phyloP scores from a whole-genome alignment of 2,329 filamentous ascomycete species.

The Pseudocercospora musae region DNA sequence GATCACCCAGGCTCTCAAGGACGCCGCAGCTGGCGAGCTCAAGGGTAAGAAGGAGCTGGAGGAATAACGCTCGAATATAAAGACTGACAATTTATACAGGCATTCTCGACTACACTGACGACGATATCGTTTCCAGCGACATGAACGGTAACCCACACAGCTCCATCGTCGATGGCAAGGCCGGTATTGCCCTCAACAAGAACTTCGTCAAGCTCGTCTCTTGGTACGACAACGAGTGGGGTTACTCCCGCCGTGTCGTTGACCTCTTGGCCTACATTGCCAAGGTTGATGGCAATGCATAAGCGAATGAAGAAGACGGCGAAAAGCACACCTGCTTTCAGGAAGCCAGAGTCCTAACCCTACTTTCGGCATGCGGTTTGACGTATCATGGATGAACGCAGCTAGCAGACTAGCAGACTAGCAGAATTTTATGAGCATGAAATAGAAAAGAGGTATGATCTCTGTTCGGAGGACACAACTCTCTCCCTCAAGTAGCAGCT shows the following conservation, averaged over 20 bases:
- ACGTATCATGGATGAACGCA: constrained; percentile 10
- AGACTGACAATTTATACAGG: constrained; percentile 51
- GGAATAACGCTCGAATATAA: neutral
- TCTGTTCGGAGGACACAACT: neutral
- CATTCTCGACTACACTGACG: constrained; percentile 92
- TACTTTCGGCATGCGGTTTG: neutral
- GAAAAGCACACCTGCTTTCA: neutral
- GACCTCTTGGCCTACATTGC: constrained; percentile 47
- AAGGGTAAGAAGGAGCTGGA: constrained; percentile 62
- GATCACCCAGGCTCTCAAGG: constrained; percentile 89
- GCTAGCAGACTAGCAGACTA: constrained; percentile 10
- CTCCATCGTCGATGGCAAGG: constrained; percentile 99
- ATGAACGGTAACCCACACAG: constrained; percentile 89
- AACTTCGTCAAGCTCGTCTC: constrained; percentile 98
- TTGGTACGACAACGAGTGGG: constrained; percentile 93
- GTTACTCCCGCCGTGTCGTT: constrained; percentile 81
- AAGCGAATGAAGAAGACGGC: constrained; percentile 13
- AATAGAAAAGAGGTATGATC: constrained; percentile 9
- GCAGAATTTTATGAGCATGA: constrained; percentile 12
- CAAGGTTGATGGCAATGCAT: constrained; percentile 38
- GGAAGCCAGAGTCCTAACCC: neutral
- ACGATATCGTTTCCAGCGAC: constrained; percentile 92
- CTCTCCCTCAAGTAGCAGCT: neutral
- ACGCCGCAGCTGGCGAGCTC: constrained; percentile 74
- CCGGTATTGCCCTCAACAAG: constrained; percentile 95